Base-by-base conservation (phyloP, 768 basidiomycete species). In the Lentinula raphanica region DNA sequence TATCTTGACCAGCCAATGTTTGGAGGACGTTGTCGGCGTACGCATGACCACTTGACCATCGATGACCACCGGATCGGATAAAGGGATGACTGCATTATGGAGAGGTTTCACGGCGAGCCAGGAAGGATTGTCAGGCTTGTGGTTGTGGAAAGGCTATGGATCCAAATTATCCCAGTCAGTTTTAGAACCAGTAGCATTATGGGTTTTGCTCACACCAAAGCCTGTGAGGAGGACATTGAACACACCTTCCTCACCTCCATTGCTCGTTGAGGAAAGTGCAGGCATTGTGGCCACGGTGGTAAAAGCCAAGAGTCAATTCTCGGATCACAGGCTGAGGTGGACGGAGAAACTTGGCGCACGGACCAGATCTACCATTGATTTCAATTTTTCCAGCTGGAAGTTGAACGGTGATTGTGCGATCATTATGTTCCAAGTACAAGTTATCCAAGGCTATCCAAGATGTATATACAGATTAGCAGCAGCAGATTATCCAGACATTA, bases 81-180 rank as follows among this genome's bases (percentile, higher is more conserved):
- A 42, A 53, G 58, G 49, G 11, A 46, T 56, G 25, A 59, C 23
- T 61, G 54, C 11, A 66, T 88, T 81, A 64, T 87, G 83, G 21
- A 90, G 74, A 9, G 82, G 76, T 60, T 79, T 72, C 11, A 85
- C 86, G 32, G 87, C 86, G 6, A 85, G 74, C 87, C 88, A 89
- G 21, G 87, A 88, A 2, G 88, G 87, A 64, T 89, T 89, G 56
- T 76, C 76, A 72, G 64, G 63, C 79, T 25, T 25, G 51, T 80
- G 78, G 51, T 75, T 69, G 67, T 23, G 27, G 32, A 84, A 85
- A 27, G 86, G 84, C 82, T 85, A 65, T 60, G 39, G 25, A 42
- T 44, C 42, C 32, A 63, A 70, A 64, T 38, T 44, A 58, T 67
- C n/a, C 21, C 36, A 39, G 11, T 49, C 19, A 61, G 61, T 31